A percentile compares a stretch with the other conserved stretches of the same genome.
Evolutionary conservation across 805 yeast species (phyloP).

Genomic region (Yamadazyma sp.): DNA sequence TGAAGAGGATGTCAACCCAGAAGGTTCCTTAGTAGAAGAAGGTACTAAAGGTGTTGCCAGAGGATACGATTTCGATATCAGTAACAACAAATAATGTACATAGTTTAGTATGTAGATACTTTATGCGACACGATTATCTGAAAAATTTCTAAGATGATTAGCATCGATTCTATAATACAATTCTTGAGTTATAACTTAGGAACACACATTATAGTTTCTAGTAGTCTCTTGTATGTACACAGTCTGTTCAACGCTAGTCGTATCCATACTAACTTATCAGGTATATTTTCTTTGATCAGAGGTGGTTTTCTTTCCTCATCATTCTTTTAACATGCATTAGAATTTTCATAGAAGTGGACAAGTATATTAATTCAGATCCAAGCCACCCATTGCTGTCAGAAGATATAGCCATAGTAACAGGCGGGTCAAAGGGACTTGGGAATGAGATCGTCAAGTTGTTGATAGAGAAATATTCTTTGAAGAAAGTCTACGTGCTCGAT

Average conservation of each 20-base stretch:
- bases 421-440: conserved; percentile 54
- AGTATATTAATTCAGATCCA: background rate
- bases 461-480: conserved; percentile 14
- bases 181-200: background rate
- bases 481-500: conserved; percentile 15
- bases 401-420: conserved; percentile 42
- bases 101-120: background rate
- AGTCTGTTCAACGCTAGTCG: too few relatives aligned
- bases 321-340: background rate
- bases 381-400: background rate
- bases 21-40: conserved; percentile 79
- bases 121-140: background rate
- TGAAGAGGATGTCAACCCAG: conserved; percentile 35
- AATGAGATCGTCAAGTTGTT: conserved; percentile 31
- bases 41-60: conserved; percentile 90
- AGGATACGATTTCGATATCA: conserved; percentile 55
- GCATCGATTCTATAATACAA: background rate
- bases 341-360: conserved; percentile 2
- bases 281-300: too few relatives aligned
- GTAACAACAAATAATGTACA: background rate
- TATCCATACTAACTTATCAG: too few relatives aligned
- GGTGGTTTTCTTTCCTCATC: too few relatives aligned
- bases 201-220: too few relatives aligned
- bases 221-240: too few relatives aligned
- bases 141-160: background rate